Conservation (phyloP, 2,329 filamentous ascomycete species). For the Apiospora hydei region DNA sequence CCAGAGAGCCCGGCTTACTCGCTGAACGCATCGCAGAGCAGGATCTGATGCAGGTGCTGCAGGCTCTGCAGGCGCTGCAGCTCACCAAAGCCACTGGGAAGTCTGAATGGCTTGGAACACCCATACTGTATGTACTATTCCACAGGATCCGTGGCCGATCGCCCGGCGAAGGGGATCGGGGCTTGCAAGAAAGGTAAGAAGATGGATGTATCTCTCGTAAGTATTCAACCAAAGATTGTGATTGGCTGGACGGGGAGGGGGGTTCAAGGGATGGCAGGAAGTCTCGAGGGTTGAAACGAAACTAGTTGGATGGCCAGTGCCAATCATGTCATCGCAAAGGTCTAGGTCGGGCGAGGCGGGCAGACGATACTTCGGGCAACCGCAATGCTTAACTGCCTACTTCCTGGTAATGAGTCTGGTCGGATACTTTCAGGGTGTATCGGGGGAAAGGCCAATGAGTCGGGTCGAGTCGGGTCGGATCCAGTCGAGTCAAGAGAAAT, state of each 20-base stretch:
- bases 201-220: background rate
- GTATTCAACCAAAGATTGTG: background rate
- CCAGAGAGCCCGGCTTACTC: conserved; percentile 7
- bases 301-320: conserved; percentile 13
- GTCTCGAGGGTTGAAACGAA: conserved; percentile 20
- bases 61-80: conserved; percentile 14
- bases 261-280: conserved; percentile 6
- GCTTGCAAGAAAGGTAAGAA: background rate
- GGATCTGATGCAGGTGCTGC: conserved; percentile 8
- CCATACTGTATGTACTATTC: background rate
- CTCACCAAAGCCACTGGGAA: background rate
- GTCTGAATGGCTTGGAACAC: background rate
- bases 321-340: background rate
- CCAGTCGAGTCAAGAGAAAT: background rate
- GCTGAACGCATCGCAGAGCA: background rate
- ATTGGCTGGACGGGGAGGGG: background rate
- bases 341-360: conserved; percentile 17
- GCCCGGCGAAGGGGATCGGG: background rate
- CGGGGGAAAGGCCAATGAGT: conserved; percentile 1
- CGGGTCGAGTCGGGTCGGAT: background rate
- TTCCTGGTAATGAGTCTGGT: background rate
- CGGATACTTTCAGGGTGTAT: conserved; percentile 2
- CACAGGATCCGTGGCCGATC: conserved; percentile 8
- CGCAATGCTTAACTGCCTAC: background rate
- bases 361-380: conserved; percentile 12